phyloP scores from a whole-genome alignment of 1,284 basidiomycete species.

The Athelia sp. region DNA sequence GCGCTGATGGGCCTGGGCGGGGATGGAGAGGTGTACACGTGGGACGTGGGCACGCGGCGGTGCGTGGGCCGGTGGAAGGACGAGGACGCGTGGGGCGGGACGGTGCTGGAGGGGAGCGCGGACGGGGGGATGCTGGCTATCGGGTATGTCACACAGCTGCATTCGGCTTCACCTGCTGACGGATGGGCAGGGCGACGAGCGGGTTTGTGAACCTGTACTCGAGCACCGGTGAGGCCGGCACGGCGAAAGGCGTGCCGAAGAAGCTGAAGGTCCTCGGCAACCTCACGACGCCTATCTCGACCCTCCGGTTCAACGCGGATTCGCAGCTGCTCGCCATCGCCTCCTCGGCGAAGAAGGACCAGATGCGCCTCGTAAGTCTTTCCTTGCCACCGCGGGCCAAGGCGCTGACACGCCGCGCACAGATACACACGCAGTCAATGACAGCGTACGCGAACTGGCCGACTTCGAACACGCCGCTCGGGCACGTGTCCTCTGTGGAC shows the following conservation, averaged over 20 bases:
- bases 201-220: constrained; percentile 93
- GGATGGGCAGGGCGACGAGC: constrained; percentile 65
- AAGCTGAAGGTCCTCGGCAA: constrained; percentile 83
- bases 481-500: constrained; percentile 80
- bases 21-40: constrained; percentile 88
- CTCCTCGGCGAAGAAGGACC: constrained; percentile 85
- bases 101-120: constrained; percentile 48
- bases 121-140: constrained; percentile 65
- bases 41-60: constrained; percentile 80
- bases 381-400: constrained; percentile 5
- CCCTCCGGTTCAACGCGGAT: constrained; percentile 84
- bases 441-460: constrained; percentile 97
- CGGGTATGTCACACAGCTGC: constrained; percentile 63
- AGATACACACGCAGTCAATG: constrained; percentile 81
- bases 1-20: constrained; percentile 70
- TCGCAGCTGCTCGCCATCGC: constrained; percentile 87
- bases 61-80: constrained; percentile 85
- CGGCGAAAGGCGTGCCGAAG: constrained; percentile 41
- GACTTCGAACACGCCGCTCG: constrained; percentile 87
- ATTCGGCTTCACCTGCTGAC: constrained; percentile 4
- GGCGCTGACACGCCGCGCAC: constrained; percentile 1
- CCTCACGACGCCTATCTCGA: constrained; percentile 83
- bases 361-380: constrained; percentile 75
- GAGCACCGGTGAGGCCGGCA: constrained; percentile 28
- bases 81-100: constrained; percentile 74